Evolutionary conservation across 805 yeast genomes (phyloP).

Genomic region (Wickerhamiella occidentalis): DNA sequence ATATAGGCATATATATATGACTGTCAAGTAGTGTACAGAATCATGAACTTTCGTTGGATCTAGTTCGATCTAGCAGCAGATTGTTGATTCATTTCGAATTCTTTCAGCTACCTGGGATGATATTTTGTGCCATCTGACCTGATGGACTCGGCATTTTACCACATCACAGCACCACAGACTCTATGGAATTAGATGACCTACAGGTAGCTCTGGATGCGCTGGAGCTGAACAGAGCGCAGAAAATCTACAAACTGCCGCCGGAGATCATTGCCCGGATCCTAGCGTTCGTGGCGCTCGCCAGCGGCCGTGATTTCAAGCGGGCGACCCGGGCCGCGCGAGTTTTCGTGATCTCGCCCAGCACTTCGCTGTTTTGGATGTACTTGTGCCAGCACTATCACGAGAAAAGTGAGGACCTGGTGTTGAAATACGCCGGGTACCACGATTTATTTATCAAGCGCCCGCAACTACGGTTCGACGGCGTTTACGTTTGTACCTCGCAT

Average conservation of each 20-base stretch:
- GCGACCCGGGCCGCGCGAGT: slow-evolving; percentile 16
- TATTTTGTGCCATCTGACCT: no score
- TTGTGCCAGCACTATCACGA: slow-evolving; percentile 18
- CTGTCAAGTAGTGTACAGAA: no score
- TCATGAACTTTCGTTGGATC: no score
- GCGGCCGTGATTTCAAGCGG: slow-evolving; percentile 16
- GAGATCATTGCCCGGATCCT: slow-evolving; percentile 24
- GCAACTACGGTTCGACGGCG: slow-evolving; percentile 65
- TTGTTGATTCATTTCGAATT: no score
- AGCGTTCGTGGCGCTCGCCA: slow-evolving; percentile 18
- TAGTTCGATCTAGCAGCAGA: no score
- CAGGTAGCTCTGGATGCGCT: slow-evolving; percentile 59
- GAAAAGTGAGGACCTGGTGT: slow-evolving; percentile 10
- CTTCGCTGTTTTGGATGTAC: slow-evolving; percentile 23
- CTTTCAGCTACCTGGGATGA: no score
- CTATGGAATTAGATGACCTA: neutral
- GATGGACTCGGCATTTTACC: neutral
- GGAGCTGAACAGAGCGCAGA: slow-evolving; percentile 34
- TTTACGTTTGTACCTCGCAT: slow-evolving; percentile 74
- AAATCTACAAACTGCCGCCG: slow-evolving; percentile 18
- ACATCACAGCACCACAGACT: neutral
- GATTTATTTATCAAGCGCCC: slow-evolving; percentile 55
- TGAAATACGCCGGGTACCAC: slow-evolving; percentile 29
- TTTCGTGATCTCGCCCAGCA: slow-evolving; percentile 16
- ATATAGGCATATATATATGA: no score